Evolutionary conservation across 495 filamentous ascomycete genomes (phyloP).

Genomic region (Penicillium roqueforti): DNA sequence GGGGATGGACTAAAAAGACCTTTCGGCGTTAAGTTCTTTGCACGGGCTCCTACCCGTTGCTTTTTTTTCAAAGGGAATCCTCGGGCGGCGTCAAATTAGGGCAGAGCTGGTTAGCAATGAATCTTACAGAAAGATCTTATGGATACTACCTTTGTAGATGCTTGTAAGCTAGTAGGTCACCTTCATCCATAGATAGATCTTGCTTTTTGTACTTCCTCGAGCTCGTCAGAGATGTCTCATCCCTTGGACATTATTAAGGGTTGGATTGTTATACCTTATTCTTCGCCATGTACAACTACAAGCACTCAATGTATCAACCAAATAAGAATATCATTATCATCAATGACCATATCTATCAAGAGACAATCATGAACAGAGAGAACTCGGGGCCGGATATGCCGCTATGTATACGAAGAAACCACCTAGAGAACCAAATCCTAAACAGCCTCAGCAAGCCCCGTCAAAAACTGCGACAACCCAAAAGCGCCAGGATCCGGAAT

Average conservation of each 20-base stretch:
- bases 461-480: slow-evolving; percentile 76
- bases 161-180: background rate
- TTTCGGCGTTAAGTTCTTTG: slow-evolving; percentile 19
- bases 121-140: slow-evolving; percentile 4
- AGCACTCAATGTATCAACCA: background rate
- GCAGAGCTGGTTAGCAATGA: slow-evolving; percentile 20
- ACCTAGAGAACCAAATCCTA: slow-evolving; percentile 6
- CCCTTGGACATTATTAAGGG: background rate
- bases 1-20: slow-evolving; percentile 14
- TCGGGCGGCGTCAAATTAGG: slow-evolving; percentile 19
- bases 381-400: background rate
- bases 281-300: background rate
- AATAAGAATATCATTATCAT: background rate
- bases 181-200: background rate
- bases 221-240: background rate
- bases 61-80: slow-evolving; percentile 15
- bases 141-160: background rate
- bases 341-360: background rate
- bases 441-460: slow-evolving; percentile 61
- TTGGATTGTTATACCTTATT: too few species aligned
- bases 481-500: slow-evolving; percentile 91
- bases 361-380: background rate
- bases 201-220: background rate
- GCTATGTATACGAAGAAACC: background rate
- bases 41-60: slow-evolving; percentile 9